These are phyloP conservation scores for Artemisia annua DNA, from an alignment of 129 eudicot genomes.

Conservation along the genomic window DNA sequence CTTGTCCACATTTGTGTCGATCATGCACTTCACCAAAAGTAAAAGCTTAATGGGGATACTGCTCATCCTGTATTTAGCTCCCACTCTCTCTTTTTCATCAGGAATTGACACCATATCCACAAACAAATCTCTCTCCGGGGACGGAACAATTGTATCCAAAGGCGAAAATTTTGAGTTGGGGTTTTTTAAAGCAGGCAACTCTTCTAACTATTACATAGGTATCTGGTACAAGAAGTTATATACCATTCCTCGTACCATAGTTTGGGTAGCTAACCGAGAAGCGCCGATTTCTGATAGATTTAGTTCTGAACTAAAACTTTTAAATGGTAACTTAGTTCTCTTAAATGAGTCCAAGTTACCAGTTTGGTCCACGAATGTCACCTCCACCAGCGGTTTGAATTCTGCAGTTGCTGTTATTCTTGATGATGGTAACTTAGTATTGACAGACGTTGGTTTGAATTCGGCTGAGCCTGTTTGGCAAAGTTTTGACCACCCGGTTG, in stretches of 20 bases:
- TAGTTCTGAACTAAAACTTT: constrained; percentile 40
- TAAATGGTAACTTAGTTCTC: constrained; percentile 47
- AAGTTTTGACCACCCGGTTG: constrained; percentile 50
- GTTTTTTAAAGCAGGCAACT: constrained; percentile 61
- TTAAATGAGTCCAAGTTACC: constrained; percentile 28
- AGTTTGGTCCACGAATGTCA: constrained; percentile 55
- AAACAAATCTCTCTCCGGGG: constrained; percentile 54
- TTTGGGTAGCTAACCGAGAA: constrained; percentile 66
- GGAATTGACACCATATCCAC: constrained; percentile 44
- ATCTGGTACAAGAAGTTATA: constrained; percentile 52
- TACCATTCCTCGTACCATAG: constrained; percentile 25
- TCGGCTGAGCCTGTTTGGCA: constrained; percentile 41
- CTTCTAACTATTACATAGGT: constrained; percentile 61
- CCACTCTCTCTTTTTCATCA: constrained; percentile 14
- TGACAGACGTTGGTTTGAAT: constrained; percentile 14
- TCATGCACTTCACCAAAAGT: constrained; percentile 7
- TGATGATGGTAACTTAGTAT: not conserved
- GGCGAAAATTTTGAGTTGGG: constrained; percentile 54
- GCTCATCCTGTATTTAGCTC: constrained; percentile 30
- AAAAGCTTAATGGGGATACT: constrained; percentile 5
- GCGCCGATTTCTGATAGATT: constrained; percentile 39
- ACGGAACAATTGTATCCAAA: constrained; percentile 48
- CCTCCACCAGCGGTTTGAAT: not conserved
- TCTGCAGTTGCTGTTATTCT: not conserved
- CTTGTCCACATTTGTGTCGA: constrained; percentile 11